Evolutionary conservation across 192 early-diverging fungal genomes (phyloP), one percentile per base, ranked within the genome.

Genomic region (Thoreauomyces humboldtii): DNA sequence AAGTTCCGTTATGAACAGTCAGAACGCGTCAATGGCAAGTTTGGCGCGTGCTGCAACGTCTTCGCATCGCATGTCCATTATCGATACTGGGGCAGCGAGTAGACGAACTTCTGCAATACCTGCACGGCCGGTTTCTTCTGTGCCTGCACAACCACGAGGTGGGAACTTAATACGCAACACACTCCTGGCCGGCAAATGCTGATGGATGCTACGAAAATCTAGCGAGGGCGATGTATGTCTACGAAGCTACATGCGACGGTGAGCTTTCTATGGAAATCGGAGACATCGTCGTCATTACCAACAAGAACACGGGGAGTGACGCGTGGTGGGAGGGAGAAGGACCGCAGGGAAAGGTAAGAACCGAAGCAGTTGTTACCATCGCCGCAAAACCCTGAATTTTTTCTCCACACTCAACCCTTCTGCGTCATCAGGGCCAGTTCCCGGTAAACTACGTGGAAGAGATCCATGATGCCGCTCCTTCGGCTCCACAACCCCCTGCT

Each of bases 291-390:
- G 52, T 45, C 1, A 48, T 76, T 9, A 74, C 66, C 15, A 70
- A 51, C 55, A 74, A 75, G 34, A 50, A 74, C 42, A 82, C 77
- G 21, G 81, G 81, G 4, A 72, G 61, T 81, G 86, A 89, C 44
- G 92, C 92, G 67, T 98, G 96, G 96, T 98, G 96, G 94, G 89
- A 90, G 52, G 96, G 94, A 21, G 86, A 89, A 65, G 50, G 70
- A 2, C 24, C 52, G 24, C 51, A 59, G 17, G 73, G 73, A 7
- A 74, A 63, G 63, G 69, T 71, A 43, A 1, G 1, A 31, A 4
- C 27, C 2, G n/a, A n/a, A 29, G 25, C 17, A 7, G 29, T 52
- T 24, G 15, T 4, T 29, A 27, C 50, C 17, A 52, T 52, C 17
- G 50, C 50, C 27, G 3, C n/a, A n/a, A n/a, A n/a, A n/a, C n/a